A percentile compares a stretch with the other conserved stretches of the same genome.
These are phyloP conservation scores for Ophiocordyceps australis DNA, from an alignment of 2,329 filamentous ascomycete species.

Conservation along the genomic window DNA sequence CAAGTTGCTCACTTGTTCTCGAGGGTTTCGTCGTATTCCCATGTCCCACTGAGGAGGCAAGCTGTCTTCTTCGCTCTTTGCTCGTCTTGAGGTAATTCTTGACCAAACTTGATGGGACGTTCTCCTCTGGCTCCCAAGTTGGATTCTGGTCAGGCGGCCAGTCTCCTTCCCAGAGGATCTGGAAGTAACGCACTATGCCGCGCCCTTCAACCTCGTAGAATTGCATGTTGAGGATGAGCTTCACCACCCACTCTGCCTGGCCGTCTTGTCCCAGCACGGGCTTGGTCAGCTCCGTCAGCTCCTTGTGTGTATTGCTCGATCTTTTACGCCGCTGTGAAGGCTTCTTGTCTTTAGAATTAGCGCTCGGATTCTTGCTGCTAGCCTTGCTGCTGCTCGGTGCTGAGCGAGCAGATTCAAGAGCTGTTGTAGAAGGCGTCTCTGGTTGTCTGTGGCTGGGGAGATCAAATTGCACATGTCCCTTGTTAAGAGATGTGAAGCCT, in stretches of 20 bases:
- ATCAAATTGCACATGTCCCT: too few relatives aligned
- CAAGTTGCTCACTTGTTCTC: too few relatives aligned
- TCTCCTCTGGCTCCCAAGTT: slow-evolving; percentile 37
- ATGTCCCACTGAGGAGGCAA: too few relatives aligned
- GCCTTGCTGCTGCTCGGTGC: not conserved
- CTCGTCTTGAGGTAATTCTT: slow-evolving; percentile 17
- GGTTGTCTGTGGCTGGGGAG: too few relatives aligned
- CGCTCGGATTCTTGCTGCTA: too few relatives aligned
- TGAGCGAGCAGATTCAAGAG: too few relatives aligned
- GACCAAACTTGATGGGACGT: slow-evolving; percentile 23
- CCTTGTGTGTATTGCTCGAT: slow-evolving; percentile 1
- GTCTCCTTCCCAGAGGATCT: slow-evolving; percentile 36
- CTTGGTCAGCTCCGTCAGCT: not conserved
- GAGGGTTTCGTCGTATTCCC: too few relatives aligned
- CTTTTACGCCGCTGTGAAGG: not conserved
- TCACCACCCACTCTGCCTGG: slow-evolving; percentile 21
- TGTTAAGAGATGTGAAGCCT: not conserved
- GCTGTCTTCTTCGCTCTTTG: slow-evolving; percentile 8
- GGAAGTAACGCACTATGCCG: slow-evolving; percentile 22
- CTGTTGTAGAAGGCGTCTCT: too few relatives aligned
- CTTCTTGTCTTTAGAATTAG: not conserved
- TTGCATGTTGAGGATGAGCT: slow-evolving; percentile 22
- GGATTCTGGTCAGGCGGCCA: slow-evolving; percentile 38
- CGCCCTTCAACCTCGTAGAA: slow-evolving; percentile 16
- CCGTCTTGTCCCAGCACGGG: slow-evolving; percentile 2